Base-by-base conservation (phyloP, 164 flowering plant species). In the Nymphaea thermarum region DNA sequence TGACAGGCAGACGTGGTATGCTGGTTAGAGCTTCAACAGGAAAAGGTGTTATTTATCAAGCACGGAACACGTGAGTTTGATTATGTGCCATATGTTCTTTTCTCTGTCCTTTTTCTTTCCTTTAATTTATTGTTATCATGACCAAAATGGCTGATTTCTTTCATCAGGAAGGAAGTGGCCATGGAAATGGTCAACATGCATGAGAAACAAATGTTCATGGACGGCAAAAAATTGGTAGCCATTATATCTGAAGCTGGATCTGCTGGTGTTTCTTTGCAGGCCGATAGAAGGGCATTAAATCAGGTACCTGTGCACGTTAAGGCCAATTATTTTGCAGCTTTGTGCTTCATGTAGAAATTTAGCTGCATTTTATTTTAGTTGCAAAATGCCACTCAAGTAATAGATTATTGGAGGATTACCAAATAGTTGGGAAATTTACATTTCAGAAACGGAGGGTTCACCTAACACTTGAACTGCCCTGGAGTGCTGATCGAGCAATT, bases 121-220 rank as follows among this genome's bases (percentile, higher is more conserved):
- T 25, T 25, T 25, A 25, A 25, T 25, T 25, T 25, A 25, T 25
- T 25, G 36, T 25, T 25, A 5, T 25, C 41, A 16, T n/a, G 63
- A 61, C 25, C 15, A 15, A 16, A 61, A 61, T n/a, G 2, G 41
- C 15, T n/a, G 63, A 61, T 45, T 62, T 8, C 14, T 10, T 67
- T 16, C 43, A 75, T 47, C 84, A 94, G 99, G 67, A 94, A 94
- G 80, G 99, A 91, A 43, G 84, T 94, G 25, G 78, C 91, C 65
- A 85, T 94, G 98, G 99, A 94, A 78, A 94, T 91, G 98, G 99
- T 94, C 55, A 94, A 94, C 75, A 94, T 94, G 96, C 84, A 91
- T 74, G 99, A 91, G 80, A 94, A 94, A 77, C 90, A 91, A 73
- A 84, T 84, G 42, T 94, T 94, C 77, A 91, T 94, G 99, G 89